A percentile compares a stretch with the other conserved stretches of the same genome.
phyloP scores from a whole-genome alignment of 2,329 filamentous ascomycete species.

The Pseudocercospora vitis region DNA sequence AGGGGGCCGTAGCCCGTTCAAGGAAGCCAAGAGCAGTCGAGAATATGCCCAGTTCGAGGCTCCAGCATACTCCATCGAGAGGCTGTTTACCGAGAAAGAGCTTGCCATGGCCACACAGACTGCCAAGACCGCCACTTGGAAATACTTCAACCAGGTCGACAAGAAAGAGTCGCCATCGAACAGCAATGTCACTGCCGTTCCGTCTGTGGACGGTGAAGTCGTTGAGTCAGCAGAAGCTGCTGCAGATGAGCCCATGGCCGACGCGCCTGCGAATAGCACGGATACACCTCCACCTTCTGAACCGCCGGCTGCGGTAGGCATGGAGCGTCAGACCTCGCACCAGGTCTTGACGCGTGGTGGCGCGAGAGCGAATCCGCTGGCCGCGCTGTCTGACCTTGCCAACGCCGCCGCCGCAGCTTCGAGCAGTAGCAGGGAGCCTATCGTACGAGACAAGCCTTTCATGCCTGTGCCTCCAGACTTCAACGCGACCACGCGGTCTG shows the following conservation, averaged over 20 bases:
- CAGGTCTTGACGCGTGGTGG: conserved; percentile 55
- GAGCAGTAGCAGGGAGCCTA: conserved; percentile 29
- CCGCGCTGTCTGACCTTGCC: conserved; percentile 57
- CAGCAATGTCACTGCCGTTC: conserved; percentile 31
- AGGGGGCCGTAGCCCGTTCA: conserved; percentile 51
- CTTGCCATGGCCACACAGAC: conserved; percentile 61
- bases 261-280: conserved; percentile 29
- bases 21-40: conserved; percentile 54
- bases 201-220: conserved; percentile 35
- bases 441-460: conserved; percentile 42
- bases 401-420: conserved; percentile 41
- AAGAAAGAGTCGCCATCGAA: conserved; percentile 29
- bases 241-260: conserved; percentile 28
- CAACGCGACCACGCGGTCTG: conserved; percentile 48
- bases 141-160: conserved; percentile 56
- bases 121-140: conserved; percentile 59
- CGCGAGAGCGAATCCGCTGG: conserved; percentile 49
- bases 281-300: conserved; percentile 33
- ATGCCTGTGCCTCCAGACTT: conserved; percentile 48
- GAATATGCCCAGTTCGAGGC: conserved; percentile 58
- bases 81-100: conserved; percentile 68
- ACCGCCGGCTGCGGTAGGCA: conserved; percentile 46
- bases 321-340: conserved; percentile 61
- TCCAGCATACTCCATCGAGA: conserved; percentile 60
- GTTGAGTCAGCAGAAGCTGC: conserved; percentile 32